Percentiles rank a stretch among this genome's conserved stretches.
phyloP scores from a whole-genome alignment of 2,329 filamentous ascomycete species.

The Pseudogymnoascus verrucosus region DNA sequence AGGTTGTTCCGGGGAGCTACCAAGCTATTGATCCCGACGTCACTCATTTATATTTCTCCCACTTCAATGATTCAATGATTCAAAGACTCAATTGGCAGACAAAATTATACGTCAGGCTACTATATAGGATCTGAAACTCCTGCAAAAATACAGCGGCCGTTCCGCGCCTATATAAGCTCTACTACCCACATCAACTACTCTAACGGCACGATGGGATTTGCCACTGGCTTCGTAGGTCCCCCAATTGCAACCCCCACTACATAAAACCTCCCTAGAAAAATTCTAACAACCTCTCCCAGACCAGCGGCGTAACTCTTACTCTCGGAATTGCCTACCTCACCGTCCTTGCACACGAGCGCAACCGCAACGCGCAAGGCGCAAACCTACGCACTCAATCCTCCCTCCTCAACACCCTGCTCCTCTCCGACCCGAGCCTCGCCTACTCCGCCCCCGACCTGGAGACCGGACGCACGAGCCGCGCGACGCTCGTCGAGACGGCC shows the following conservation, averaged over 20 bases:
- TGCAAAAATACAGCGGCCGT: neutral
- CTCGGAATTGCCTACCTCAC: constrained; percentile 66
- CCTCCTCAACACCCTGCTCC: constrained; percentile 43
- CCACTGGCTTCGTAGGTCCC: constrained; percentile 61
- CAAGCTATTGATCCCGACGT: neutral
- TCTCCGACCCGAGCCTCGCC: constrained; percentile 31
- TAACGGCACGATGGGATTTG: constrained; percentile 57
- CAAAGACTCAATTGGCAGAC: neutral
- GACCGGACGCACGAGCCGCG: constrained; percentile 42
- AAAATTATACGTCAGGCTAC: neutral
- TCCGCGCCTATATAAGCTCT: neutral
- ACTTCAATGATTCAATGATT: neutral
- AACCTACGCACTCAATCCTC: constrained; percentile 49
- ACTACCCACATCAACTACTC: neutral
- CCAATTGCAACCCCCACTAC: neutral
- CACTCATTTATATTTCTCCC: neutral
- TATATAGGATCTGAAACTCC: neutral
- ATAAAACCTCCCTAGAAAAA: constrained; percentile 1
- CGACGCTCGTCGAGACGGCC: constrained; percentile 53
- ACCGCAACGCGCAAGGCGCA: constrained; percentile 51
- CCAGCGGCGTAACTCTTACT: constrained; percentile 68
- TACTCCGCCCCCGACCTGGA: constrained; percentile 39
- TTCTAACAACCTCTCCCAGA: constrained; percentile 37
- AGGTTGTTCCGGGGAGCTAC: constrained; percentile 5
- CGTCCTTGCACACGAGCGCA: constrained; percentile 60